phyloP scores from a whole-genome alignment of 2,329 filamentous ascomycete species.

The Colletotrichum salicis region DNA sequence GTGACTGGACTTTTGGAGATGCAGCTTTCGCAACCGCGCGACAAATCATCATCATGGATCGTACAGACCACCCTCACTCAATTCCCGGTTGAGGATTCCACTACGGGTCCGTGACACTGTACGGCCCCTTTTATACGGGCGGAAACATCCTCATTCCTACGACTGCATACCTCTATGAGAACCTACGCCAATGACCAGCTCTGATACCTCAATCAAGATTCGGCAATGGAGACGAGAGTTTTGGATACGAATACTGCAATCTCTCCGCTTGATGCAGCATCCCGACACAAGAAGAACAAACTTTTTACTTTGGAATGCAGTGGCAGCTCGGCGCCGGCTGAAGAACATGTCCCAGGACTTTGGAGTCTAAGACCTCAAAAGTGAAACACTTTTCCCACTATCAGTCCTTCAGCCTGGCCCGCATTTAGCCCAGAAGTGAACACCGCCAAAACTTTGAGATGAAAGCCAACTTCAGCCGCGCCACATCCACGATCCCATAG shows the following conservation, averaged over 20 bases:
- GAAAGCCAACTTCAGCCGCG: background rate
- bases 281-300: background rate
- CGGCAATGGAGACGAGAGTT: constrained; percentile 1
- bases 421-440: background rate
- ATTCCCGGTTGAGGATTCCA: background rate
- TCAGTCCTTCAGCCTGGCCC: background rate
- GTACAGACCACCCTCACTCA: background rate
- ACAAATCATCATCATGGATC: constrained; percentile 11
- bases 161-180: background rate
- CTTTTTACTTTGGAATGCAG: background rate
- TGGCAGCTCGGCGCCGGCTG: background rate
- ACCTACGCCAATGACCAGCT: background rate
- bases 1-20: constrained; percentile 28
- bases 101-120: background rate
- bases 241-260: background rate
- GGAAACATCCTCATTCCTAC: background rate
- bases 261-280: background rate
- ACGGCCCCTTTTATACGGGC: background rate
- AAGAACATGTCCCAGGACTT: background rate
- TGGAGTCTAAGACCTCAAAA: background rate
- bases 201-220: background rate
- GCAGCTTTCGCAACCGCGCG: constrained; percentile 35
- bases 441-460: background rate
- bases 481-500: background rate
- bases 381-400: background rate